These are phyloP conservation scores for Tubosaeta sp. DNA, from an alignment of 768 basidiomycete genomes.

Conservation along the genomic window DNA sequence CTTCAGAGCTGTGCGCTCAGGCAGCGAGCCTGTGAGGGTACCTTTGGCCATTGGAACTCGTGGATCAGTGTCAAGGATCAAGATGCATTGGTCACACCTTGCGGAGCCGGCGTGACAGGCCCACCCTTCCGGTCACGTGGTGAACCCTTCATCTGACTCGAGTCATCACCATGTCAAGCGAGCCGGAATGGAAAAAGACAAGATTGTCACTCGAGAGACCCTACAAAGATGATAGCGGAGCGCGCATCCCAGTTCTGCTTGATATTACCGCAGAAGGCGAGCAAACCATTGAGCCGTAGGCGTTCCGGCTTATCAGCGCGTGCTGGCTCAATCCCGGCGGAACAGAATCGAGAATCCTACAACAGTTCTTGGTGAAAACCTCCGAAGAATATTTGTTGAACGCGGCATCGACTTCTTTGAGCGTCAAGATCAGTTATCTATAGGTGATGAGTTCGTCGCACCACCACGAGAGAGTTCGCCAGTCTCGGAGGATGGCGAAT, in stretches of 20 bases:
- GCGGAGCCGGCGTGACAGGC: neutral
- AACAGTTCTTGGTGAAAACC: slow-evolving; percentile 56
- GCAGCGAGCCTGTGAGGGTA: slow-evolving; percentile 10
- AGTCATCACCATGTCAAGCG: slow-evolving; percentile 18
- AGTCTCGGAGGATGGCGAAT: slow-evolving; percentile 24
- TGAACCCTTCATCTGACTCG: neutral
- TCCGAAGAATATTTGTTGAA: slow-evolving; percentile 68
- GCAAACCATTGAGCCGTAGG: slow-evolving; percentile 70
- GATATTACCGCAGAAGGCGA: slow-evolving; percentile 72
- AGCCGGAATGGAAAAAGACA: slow-evolving; percentile 53
- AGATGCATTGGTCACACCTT: slow-evolving; percentile 3
- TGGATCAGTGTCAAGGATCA: slow-evolving; percentile 30
- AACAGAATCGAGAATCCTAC: slow-evolving; percentile 52
- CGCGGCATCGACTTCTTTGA: slow-evolving; percentile 77
- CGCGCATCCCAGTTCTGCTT: slow-evolving; percentile 53
- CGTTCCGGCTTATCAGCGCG: slow-evolving; percentile 4
- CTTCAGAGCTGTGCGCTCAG: slow-evolving; percentile 41
- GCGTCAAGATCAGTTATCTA: slow-evolving; percentile 30
- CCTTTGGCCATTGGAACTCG: slow-evolving; percentile 32
- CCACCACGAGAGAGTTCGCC: slow-evolving; percentile 26
- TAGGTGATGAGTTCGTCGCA: slow-evolving; percentile 20
- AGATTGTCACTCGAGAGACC: slow-evolving; percentile 72
- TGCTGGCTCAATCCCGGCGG: slow-evolving; percentile 13
- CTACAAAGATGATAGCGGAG: slow-evolving; percentile 74
- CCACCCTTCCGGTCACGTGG: slow-evolving; percentile 25